phyloP scores from a whole-genome alignment of 306 rosid genomes.

The Sicyos edulis region DNA sequence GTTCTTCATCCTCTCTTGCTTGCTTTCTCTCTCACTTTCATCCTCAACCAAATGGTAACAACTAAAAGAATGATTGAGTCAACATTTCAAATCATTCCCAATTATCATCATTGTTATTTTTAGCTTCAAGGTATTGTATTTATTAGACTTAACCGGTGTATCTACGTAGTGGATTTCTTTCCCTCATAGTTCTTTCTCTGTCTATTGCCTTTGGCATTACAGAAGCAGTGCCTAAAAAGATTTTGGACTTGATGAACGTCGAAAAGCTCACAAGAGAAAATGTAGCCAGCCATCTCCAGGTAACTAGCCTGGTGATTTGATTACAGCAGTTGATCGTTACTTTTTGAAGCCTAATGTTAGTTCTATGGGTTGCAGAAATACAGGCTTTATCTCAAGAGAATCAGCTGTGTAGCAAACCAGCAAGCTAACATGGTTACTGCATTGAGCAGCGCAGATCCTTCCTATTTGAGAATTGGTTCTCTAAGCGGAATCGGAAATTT shows the following conservation, averaged over 20 bases:
- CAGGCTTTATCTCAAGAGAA: conserved; percentile 83
- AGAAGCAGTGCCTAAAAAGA: conserved; percentile 96
- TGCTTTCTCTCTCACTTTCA: neutral
- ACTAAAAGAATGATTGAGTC: no score
- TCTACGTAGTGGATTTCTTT: neutral
- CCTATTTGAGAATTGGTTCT: conserved; percentile 60
- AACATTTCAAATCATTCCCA: neutral
- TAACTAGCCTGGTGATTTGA: conserved; percentile 22
- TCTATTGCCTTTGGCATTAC: conserved; percentile 27
- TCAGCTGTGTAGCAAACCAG: conserved; percentile 76
- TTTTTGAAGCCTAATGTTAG: conserved; percentile 12
- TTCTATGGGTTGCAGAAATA: conserved; percentile 65
- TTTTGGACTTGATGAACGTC: conserved; percentile 91
- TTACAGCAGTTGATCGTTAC: conserved; percentile 2
- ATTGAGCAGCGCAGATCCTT: conserved; percentile 63
- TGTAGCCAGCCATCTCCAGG: conserved; percentile 99
- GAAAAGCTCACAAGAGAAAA: conserved; percentile 94
- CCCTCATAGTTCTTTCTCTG: conserved; percentile 13
- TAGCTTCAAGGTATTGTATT: no score
- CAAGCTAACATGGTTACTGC: conserved; percentile 90
- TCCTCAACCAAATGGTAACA: no score
- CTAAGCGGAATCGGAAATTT: conserved; percentile 49
- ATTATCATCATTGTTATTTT: no score
- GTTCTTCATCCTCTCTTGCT: conserved; percentile 28
- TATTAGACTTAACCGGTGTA: no score